A percentile compares a stretch with the other conserved stretches of the same genome.
Conservation (phyloP, 2,329 filamentous ascomycete genomes). For the Penicillium hesseltinei region DNA sequence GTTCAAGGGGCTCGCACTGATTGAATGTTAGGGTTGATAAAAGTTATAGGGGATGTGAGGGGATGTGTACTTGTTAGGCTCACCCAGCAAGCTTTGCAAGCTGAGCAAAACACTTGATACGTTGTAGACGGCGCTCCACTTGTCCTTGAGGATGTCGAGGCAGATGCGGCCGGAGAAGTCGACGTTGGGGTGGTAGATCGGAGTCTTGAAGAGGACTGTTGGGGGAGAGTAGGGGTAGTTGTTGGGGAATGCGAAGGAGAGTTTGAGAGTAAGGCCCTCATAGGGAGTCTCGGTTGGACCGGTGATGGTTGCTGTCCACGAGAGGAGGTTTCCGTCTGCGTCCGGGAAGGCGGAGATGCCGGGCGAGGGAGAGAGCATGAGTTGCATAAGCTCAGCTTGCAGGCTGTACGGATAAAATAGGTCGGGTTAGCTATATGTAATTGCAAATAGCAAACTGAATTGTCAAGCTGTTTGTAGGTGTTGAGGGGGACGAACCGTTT, state of each 20-base stretch:
- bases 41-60: not conserved
- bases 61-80: constrained; percentile 87
- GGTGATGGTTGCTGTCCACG: constrained; percentile 90
- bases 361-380: constrained; percentile 92
- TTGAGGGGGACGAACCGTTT: constrained; percentile 61
- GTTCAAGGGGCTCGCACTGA: constrained; percentile 86
- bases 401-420: constrained; percentile 56
- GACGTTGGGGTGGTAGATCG: constrained; percentile 98
- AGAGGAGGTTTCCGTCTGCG: constrained; percentile 82
- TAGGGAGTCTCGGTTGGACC: constrained; percentile 92
- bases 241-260: constrained; percentile 82
- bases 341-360: constrained; percentile 94
- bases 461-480: not conserved
- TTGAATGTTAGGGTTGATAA: not conserved
- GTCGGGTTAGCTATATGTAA: not conserved
- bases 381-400: constrained; percentile 95
- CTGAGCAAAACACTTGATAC: constrained; percentile 90
- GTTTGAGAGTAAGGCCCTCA: constrained; percentile 81
- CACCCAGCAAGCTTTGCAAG: constrained; percentile 88
- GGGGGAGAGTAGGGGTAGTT: constrained; percentile 94
- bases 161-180: constrained; percentile 97
- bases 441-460: not conserved
- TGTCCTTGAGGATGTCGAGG: constrained; percentile 96
- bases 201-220: constrained; percentile 93
- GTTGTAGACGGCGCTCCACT: constrained; percentile 98